These are phyloP conservation scores for Epichloe bromicola DNA, from an alignment of 2,329 filamentous ascomycete species.

Conservation along the genomic window DNA sequence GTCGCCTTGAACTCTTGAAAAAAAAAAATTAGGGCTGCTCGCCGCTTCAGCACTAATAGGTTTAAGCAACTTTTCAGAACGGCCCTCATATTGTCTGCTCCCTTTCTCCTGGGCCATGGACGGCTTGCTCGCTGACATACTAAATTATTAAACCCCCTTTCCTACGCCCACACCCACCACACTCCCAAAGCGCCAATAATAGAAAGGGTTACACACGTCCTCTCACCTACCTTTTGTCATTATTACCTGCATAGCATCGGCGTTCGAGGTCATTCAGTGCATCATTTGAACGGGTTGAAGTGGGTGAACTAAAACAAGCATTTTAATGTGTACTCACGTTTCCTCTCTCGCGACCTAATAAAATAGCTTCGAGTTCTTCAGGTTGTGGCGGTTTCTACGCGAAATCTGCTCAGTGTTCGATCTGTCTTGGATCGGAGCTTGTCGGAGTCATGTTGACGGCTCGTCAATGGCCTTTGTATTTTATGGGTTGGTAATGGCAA, in stretches of 20 bases:
- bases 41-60: no score
- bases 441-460: not conserved
- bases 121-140: no score
- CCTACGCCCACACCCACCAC: no score
- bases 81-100: no score
- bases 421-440: not conserved
- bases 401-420: not conserved
- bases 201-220: not conserved
- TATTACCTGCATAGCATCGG: slow-evolving; percentile 4
- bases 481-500: not conserved
- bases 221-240: not conserved
- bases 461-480: not conserved
- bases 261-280: not conserved
- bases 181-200: not conserved
- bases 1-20: slow-evolving; percentile 36
- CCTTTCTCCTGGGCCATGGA: no score
- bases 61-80: no score
- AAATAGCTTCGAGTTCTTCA: not conserved
- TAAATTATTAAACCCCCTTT: no score
- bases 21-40: not conserved
- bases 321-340: not conserved
- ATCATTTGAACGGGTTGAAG: not conserved
- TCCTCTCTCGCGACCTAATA: not conserved
- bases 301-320: not conserved
- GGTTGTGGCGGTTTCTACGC: not conserved